A percentile compares a stretch with the other conserved stretches of the same genome.
Evolutionary conservation across 164 flowering plant species (phyloP).

Genomic region (Brasenia schreberi): DNA sequence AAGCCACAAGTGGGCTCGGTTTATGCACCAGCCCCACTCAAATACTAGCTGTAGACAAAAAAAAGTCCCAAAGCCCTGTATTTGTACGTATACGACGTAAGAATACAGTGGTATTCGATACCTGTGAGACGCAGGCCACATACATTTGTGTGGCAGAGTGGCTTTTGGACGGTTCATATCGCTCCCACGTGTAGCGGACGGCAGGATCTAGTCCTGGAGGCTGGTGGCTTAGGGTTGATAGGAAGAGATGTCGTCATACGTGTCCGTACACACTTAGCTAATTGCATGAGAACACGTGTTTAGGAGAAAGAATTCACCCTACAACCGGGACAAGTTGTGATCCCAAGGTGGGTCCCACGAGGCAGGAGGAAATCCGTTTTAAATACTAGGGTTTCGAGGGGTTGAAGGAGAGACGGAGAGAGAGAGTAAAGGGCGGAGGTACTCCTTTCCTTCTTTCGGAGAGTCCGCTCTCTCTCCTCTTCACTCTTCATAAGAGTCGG

Average conservation of each 20-base stretch:
- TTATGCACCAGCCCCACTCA: too few relatives aligned
- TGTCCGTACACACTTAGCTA: neutral
- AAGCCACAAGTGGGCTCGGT: too few relatives aligned
- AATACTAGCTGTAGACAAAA: too few relatives aligned
- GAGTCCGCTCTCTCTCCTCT: neutral
- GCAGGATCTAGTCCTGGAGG: neutral
- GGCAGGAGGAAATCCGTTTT: neutral
- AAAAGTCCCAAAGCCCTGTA: too few relatives aligned
- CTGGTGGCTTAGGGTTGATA: neutral
- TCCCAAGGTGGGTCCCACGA: neutral
- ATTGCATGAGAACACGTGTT: neutral
- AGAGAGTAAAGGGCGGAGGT: neutral
- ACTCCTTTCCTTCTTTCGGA: neutral
- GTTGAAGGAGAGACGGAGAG: neutral
- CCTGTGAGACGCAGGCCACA: too few relatives aligned
- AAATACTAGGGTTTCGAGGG: neutral
- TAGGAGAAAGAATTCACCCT: neutral
- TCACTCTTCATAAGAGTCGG: neutral
- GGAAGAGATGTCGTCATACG: neutral
- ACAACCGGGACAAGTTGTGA: neutral
- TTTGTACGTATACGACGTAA: too few relatives aligned
- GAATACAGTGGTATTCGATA: too few relatives aligned
- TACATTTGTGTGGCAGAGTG: too few relatives aligned
- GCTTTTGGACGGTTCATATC: too few relatives aligned
- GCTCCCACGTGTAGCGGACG: neutral